Evolutionary conservation across 23 red algal genomes (phyloP).

Genomic region (Gracilaria gracilis): DNA sequence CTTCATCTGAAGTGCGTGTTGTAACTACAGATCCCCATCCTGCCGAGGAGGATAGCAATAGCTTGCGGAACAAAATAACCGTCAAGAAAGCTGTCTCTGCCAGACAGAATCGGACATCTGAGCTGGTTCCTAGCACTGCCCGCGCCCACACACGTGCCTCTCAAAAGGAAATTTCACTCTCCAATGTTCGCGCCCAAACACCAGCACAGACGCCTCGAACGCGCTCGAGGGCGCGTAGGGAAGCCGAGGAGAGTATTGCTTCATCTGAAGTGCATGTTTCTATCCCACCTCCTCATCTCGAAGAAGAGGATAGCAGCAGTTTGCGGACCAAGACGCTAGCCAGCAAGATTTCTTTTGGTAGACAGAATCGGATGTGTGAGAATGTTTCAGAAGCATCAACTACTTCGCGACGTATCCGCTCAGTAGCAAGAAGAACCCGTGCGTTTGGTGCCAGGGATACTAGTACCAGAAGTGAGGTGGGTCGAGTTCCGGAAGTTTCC

Average conservation of each 20-base stretch:
- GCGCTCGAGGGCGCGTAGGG: slow-evolving; percentile 9
- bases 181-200: neutral
- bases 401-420: neutral
- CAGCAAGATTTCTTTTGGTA: neutral
- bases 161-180: neutral
- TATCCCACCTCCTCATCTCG: neutral
- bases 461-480: neutral
- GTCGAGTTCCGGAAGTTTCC: neutral
- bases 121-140: neutral
- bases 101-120: neutral
- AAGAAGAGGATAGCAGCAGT: neutral
- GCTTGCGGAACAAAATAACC: neutral
- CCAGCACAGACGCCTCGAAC: slow-evolving; percentile 14
- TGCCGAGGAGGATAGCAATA: neutral
- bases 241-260: slow-evolving; percentile 19
- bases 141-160: neutral
- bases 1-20: neutral
- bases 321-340: neutral
- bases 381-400: neutral
- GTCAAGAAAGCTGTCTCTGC: neutral
- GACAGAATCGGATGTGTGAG: neutral
- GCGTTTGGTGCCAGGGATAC: neutral
- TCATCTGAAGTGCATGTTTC: neutral
- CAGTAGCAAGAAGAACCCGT: neutral
- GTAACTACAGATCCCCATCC: neutral